phyloP scores from a whole-genome alignment of 345 rosid genomes.

The Physaria fendleri region DNA sequence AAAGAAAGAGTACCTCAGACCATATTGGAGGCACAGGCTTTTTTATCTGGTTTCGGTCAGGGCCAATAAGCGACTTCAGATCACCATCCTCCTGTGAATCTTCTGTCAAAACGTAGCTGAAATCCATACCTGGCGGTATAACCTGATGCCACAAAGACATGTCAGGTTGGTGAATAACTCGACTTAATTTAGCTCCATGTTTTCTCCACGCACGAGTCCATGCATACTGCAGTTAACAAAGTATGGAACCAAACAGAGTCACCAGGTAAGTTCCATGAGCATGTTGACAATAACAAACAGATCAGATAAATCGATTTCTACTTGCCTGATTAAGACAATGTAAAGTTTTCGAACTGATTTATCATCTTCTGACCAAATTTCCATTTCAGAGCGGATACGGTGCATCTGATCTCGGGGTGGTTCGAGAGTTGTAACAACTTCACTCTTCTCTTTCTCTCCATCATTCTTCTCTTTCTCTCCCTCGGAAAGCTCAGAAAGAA shows the following conservation, averaged over 20 bases:
- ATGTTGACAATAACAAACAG: neutral
- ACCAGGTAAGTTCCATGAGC: neutral
- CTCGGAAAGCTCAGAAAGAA: slow-evolving; percentile 78
- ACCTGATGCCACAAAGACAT: slow-evolving; percentile 61
- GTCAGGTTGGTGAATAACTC: slow-evolving; percentile 12
- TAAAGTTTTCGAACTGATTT: slow-evolving; percentile 51
- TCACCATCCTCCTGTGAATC: slow-evolving; percentile 84
- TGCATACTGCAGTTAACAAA: slow-evolving; percentile 54
- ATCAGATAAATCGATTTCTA: neutral
- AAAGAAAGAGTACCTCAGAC: slow-evolving; percentile 54
- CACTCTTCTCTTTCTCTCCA: slow-evolving; percentile 70
- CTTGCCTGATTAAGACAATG: slow-evolving; percentile 73
- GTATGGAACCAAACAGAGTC: neutral
- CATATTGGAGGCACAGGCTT: slow-evolving; percentile 73
- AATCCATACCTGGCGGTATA: slow-evolving; percentile 99
- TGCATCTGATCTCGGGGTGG: slow-evolving; percentile 28
- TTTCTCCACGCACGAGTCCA: slow-evolving; percentile 93
- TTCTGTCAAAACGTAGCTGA: slow-evolving; percentile 87
- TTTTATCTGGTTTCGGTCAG: slow-evolving; percentile 54
- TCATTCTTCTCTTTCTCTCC: slow-evolving; percentile 71
- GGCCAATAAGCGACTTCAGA: slow-evolving; percentile 50
- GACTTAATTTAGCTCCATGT: slow-evolving; percentile 69
- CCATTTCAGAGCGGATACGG: slow-evolving; percentile 59
- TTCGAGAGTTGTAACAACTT: slow-evolving; percentile 31
- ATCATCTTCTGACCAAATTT: slow-evolving; percentile 64